These are phyloP conservation scores for Talaromyces sp. DNA, from an alignment of 2,329 filamentous ascomycete species.

Conservation along the genomic window DNA sequence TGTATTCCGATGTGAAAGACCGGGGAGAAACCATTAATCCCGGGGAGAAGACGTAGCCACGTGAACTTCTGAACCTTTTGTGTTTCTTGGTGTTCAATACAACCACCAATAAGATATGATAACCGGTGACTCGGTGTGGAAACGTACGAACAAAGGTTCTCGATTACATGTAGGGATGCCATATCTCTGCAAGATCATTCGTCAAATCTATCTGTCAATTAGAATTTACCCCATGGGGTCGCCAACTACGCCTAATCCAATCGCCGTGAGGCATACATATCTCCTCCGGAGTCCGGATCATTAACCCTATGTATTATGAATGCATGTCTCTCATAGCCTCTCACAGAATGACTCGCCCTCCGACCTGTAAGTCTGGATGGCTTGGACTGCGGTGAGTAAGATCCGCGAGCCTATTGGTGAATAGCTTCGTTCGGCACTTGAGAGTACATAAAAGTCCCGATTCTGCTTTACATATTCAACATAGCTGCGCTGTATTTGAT, in stretches of 20 bases:
- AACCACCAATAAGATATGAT: not conserved
- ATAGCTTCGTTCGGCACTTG: not conserved
- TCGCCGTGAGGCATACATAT: not conserved
- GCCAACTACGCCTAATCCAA: not conserved
- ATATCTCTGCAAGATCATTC: not conserved
- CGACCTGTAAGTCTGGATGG: not conserved
- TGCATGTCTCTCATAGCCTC: not conserved
- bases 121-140: not conserved
- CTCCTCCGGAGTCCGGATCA: not conserved
- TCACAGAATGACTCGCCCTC: not conserved
- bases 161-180: not conserved
- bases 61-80: not conserved
- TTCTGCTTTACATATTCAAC: not conserved
- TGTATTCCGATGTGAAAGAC: not conserved
- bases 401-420: not conserved
- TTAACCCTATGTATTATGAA: not conserved
- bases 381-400: not conserved
- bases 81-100: not conserved
- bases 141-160: not conserved
- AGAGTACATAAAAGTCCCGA: not conserved
- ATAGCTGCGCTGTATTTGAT: not conserved
- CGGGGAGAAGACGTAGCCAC: not conserved
- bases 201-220: not conserved
- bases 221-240: slow-evolving; percentile 4
- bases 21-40: not conserved